Evolutionary conservation across 768 basidiomycete genomes (phyloP), one percentile per base, ranked within the genome.

Genomic region (Psilocybe subaeruginosa): DNA sequence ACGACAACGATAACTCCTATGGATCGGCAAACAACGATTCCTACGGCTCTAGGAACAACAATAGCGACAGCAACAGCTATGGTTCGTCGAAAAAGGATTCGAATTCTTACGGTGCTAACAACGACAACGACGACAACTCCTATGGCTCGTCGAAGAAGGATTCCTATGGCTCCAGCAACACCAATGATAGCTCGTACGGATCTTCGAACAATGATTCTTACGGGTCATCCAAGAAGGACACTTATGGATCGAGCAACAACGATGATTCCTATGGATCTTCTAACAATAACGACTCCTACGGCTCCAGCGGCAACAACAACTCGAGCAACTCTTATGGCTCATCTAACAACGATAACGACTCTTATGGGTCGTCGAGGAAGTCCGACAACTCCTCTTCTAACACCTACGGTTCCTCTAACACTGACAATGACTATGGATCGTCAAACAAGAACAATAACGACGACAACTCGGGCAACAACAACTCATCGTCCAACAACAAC

Each of bases 251-350:
- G 31, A 39, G 31, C 12, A 59, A 66, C 56, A 59, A 66, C 19
- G 60, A 68, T 54, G 63, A 67, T 39, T 66, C 63, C 37, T 69
- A 68, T 39, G 68, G 71, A 17, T 69, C 69, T 17, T 70, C 68
- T 46, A 67, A 59, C 47, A 71, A 68, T 60, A 66, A 73, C 53
- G 54, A 70, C 55, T 66, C 63, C 1, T 70, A 70, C 59, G 64
- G 69, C 39, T 70, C 71, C 27, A 67, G 64, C 61, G 65, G 68
- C 65, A 58, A 58, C 47, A 65, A 71, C 63, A 68, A 43, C 33
- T 35, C 33, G 33, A 35, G 33, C 33, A 62, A 67, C 45, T 66
- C 63, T 1, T 70, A 71, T 60, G 64, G 69, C 39, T 70, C 71
- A 12, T 67, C 65, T 60, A 66, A 69, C 65, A 58, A 57, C 47